Evolutionary conservation across 2,329 filamentous ascomycete species (phyloP).

Genomic region (Neospermospora avenae): DNA sequence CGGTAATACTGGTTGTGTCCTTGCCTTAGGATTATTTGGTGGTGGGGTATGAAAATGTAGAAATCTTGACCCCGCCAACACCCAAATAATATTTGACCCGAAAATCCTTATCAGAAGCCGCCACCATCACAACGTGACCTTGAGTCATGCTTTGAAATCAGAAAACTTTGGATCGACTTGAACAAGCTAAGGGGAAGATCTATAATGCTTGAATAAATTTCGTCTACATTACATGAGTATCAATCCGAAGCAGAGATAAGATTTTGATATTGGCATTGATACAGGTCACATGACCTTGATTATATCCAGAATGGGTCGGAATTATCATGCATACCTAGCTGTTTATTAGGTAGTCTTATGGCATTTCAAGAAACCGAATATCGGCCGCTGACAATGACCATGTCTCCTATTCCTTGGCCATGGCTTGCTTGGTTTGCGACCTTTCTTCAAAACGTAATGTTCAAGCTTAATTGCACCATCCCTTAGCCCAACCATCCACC

Average conservation of each 20-base stretch:
- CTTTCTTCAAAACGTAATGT: conserved; percentile 12
- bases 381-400: neutral
- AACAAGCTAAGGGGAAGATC: too few species aligned
- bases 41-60: conserved; percentile 28
- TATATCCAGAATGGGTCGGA: neutral
- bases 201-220: too few species aligned
- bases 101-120: neutral
- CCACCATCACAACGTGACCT: conserved; percentile 1
- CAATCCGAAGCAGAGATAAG: neutral
- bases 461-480: conserved; percentile 19
- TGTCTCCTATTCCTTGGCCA: neutral
- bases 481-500: conserved; percentile 6
- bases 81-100: conserved; percentile 12
- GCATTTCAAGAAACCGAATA: neutral
- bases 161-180: neutral
- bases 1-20: conserved; percentile 16
- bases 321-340: too few species aligned
- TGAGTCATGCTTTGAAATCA: conserved; percentile 2
- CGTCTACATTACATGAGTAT: too few species aligned
- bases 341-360: too few species aligned
- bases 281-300: neutral
- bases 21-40: conserved; percentile 9
- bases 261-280: neutral
- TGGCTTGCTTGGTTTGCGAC: too few species aligned
- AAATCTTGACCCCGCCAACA: conserved; percentile 24